phyloP scores from a whole-genome alignment of 2,329 filamentous ascomycete species.

The Aspergillus caelatus region DNA sequence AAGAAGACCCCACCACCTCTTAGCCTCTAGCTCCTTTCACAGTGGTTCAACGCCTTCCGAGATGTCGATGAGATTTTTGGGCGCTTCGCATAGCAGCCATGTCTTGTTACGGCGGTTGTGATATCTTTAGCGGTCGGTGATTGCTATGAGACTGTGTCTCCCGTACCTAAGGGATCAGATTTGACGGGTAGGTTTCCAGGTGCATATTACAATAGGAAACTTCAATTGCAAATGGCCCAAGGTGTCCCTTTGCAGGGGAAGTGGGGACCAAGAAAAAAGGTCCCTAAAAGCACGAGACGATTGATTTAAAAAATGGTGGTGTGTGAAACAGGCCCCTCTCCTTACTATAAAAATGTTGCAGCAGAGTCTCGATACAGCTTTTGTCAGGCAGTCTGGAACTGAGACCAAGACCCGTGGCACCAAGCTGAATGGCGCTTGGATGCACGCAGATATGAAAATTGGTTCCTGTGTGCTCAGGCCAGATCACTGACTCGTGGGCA shows the following conservation, averaged over 20 bases:
- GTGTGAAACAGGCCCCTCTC: slow-evolving; percentile 1
- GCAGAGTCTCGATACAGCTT: not conserved
- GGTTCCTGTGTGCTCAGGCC: not conserved
- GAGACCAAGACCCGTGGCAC: not conserved
- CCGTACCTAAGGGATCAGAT: not conserved
- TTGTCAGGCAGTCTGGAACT: slow-evolving; percentile 3
- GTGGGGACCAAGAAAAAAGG: not conserved
- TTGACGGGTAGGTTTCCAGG: not conserved
- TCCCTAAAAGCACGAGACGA: not conserved
- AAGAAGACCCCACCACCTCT: not conserved
- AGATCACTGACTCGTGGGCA: not conserved
- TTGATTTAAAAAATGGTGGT: slow-evolving; percentile 1
- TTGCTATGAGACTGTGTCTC: not conserved
- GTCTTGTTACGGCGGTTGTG: not conserved
- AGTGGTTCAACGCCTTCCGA: slow-evolving; percentile 1
- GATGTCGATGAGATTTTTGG: slow-evolving; percentile 1
- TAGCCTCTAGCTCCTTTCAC: not conserved
- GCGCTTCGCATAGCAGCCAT: slow-evolving; percentile 1
- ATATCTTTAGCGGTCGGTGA: not conserved
- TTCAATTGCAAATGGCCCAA: not conserved
- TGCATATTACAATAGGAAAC: not conserved
- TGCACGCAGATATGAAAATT: slow-evolving; percentile 9
- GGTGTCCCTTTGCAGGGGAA: not conserved
- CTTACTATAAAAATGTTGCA: not conserved
- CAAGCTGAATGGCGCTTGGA: slow-evolving; percentile 8